A percentile compares a stretch with the other conserved stretches of the same genome.
Evolutionary conservation across 139 green algal species (phyloP).

Genomic region (Pseudopediastrum boryanum): DNA sequence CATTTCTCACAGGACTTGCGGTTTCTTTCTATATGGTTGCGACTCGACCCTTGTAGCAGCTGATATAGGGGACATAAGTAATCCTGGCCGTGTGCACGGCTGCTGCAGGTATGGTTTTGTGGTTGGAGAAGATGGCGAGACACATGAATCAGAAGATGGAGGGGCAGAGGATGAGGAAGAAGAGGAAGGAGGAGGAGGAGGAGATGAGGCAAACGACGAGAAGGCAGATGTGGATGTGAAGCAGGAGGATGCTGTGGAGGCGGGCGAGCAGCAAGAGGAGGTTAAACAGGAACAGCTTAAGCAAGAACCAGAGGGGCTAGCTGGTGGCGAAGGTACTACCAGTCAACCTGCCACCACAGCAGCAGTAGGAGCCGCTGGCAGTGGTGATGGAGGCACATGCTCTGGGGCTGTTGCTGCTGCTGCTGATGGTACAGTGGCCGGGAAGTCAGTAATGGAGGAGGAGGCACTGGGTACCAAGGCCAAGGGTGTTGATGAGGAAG

Average conservation of each 20-base stretch:
- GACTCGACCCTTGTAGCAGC: too few relatives aligned
- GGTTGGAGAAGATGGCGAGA: conserved; percentile 34
- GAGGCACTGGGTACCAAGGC: conserved; percentile 2
- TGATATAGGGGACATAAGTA: too few relatives aligned
- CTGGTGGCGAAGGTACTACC: neutral
- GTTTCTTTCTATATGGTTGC: too few relatives aligned
- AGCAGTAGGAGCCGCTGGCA: conserved; percentile 13
- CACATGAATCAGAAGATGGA: conserved; percentile 38
- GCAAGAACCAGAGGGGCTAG: neutral
- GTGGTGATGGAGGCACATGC: too few relatives aligned
- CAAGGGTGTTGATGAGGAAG: neutral
- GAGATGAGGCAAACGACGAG: neutral
- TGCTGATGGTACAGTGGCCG: neutral
- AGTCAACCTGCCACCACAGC: conserved; percentile 7
- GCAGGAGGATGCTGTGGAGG: neutral
- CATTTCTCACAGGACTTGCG: too few relatives aligned
- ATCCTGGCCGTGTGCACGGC: too few relatives aligned
- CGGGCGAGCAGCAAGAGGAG: neutral
- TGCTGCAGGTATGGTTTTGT: conserved; percentile 52
- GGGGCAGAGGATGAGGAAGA: conserved; percentile 20
- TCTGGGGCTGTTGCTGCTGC: conserved; percentile 31
- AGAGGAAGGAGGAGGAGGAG: conserved; percentile 9
- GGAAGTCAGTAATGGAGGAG: neutral
- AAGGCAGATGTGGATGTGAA: neutral
- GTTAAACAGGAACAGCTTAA: neutral